Evolutionary conservation across 2,329 filamentous ascomycete species (phyloP), one percentile per base, ranked within the genome.

Genomic region (Xylaria digitata): DNA sequence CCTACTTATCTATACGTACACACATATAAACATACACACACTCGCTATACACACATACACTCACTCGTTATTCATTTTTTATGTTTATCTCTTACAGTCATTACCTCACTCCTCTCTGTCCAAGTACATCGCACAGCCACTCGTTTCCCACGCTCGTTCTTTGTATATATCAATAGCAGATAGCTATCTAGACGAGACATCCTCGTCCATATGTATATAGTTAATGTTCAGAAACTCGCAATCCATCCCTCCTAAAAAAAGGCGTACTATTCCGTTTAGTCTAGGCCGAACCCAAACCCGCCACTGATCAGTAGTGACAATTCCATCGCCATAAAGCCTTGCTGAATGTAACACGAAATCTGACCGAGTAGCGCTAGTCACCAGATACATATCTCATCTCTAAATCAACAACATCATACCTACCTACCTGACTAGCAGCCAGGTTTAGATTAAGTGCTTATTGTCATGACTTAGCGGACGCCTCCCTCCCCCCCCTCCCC

Each of bases 141-240:
- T 57, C 40, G 30, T 58, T 62, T 5, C 7, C n/a, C 7, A 37
- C 32, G 21, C 19, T 67, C 56, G 9, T 52, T 67, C 32, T 23
- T 49, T 50, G 9, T 3, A 63, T 57, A 57, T 46, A 17, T 32
- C 11, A 15, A 48, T 53, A 11, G 34, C 40, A 42, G n/a, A 37
- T 7, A 49, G 32, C 32, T 34, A 34, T 26, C 21, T 19, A 21
- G 32, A 45, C 3, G 2, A 52, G 23, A 30, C 21, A n/a, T 34
- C 7, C 6, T 23, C 7, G 40, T 30, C 55, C 6, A 37, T 42
- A n/a, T 66, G 60, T 66, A 66, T 21, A 66, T 66, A 66, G 64
- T 46, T 37, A 15, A 37, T 45, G 21, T 56, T 11, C 34, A 60
- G 21, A 48, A 32, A 6, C 17, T 53, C 26, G 15, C 37, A 55